Base-by-base conservation (phyloP, 2,329 filamentous ascomycete species). In the Fonsecaea erecta region DNA sequence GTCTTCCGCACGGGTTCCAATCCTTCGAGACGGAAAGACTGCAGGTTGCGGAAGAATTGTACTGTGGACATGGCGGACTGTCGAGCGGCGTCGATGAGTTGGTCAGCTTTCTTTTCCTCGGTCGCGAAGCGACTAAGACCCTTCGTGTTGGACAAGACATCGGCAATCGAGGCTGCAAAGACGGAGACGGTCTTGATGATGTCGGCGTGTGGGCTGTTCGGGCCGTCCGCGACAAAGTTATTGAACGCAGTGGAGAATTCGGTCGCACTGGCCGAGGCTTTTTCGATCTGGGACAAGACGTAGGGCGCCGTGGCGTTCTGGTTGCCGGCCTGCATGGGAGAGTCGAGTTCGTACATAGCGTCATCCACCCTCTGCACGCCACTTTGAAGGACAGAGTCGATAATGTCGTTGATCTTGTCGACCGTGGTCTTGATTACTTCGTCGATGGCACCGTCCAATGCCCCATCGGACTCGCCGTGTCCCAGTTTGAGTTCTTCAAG, bases 181-280 rank as follows among this genome's bases (percentile, higher is more conserved):
- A 93, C 86, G 74, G 92, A 95, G 72, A 97, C 91, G 0, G 92
- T 92, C 75, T 93, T 93, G 78, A 98, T 98, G 67, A 99, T 90
- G 65, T 97, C 93, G 1, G 90, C 87, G 74, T 97, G 92, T 9
- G 88, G 89, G 75, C 91, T 92, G 77, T 93, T 96, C 4, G 94
- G 93, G 0, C 95, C 95, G 75, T 99, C 95, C 7, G 94, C 95
- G 73, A 99, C 96, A 77, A 96, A 98, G 79, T 96, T 96, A 82
- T 97, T 99, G 84, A 98, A 99, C 0, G 95, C 90, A 0, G 94
- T 98, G 1, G 94, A 95, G 78, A 99, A 99, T 76, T 99, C 95
- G 78, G 96, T 98, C 12, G 95, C 92, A 70, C 89, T 96, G 9
- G 93, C 88, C 7, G 93, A 95, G 0, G 95, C 93, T 82, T 98